phyloP scores from a whole-genome alignment of 2,329 filamentous ascomycete species.

The Alternaria metachromatica region DNA sequence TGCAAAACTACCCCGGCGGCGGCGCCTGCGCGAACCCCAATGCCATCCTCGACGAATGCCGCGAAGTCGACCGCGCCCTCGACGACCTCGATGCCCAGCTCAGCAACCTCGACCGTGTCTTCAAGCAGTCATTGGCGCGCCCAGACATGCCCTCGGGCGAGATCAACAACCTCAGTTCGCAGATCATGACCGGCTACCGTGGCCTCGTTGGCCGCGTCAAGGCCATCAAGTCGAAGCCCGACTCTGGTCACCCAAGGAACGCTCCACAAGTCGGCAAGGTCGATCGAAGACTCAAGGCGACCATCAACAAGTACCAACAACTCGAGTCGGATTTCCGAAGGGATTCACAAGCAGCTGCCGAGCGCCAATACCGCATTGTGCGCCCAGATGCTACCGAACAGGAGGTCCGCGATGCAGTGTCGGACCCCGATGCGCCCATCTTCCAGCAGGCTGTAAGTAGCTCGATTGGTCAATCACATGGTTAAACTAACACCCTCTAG shows the following conservation, averaged over 20 bases:
- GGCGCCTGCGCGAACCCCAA: slow-evolving; percentile 63
- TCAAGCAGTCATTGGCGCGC: slow-evolving; percentile 75
- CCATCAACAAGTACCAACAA: slow-evolving; percentile 81
- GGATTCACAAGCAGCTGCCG: slow-evolving; percentile 81
- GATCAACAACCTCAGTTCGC: slow-evolving; percentile 74
- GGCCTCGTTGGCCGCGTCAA: slow-evolving; percentile 80
- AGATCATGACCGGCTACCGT: slow-evolving; percentile 85
- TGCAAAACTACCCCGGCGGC: slow-evolving; percentile 63
- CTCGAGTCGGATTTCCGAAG: slow-evolving; percentile 82
- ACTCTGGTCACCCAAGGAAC: slow-evolving; percentile 75
- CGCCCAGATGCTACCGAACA: slow-evolving; percentile 78
- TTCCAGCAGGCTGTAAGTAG: slow-evolving; percentile 76
- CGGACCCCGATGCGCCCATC: slow-evolving; percentile 77
- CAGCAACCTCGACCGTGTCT: slow-evolving; percentile 72
- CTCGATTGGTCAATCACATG: not conserved
- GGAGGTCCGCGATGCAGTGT: slow-evolving; percentile 79
- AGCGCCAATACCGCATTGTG: slow-evolving; percentile 89
- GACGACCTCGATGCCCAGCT: slow-evolving; percentile 76
- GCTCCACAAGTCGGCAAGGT: slow-evolving; percentile 80
- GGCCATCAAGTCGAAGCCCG: slow-evolving; percentile 80
- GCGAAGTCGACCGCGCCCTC: slow-evolving; percentile 78
- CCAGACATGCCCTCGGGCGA: slow-evolving; percentile 74
- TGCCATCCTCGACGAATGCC: slow-evolving; percentile 83
- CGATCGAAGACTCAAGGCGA: slow-evolving; percentile 78
- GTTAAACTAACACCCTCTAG: slow-evolving; percentile 42